Evolutionary conservation across 305 asterid genomes (phyloP).

Genomic region (Fraxinus dipetala): DNA sequence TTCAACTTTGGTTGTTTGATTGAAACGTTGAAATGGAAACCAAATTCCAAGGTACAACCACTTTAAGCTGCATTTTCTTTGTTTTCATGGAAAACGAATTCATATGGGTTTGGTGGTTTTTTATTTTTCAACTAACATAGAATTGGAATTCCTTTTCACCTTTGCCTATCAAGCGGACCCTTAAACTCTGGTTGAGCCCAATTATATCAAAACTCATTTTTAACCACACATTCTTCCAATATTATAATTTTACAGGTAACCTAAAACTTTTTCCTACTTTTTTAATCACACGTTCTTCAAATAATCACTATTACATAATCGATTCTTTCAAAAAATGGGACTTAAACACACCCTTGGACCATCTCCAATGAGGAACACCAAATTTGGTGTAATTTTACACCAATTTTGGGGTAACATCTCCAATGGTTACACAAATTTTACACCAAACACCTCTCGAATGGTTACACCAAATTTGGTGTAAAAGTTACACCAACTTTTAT

Average conservation of each 20-base stretch:
- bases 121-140: too few relatives aligned
- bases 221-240: background rate
- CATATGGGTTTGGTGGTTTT: too few relatives aligned
- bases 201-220: background rate
- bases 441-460: background rate
- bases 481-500: background rate
- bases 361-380: background rate
- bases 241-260: background rate
- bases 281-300: background rate
- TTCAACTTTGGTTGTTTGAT: too few relatives aligned
- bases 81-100: too few relatives aligned
- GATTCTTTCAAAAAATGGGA: background rate
- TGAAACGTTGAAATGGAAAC: too few relatives aligned
- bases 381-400: background rate
- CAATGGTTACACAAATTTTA: background rate
- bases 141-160: too few relatives aligned
- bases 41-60: too few relatives aligned
- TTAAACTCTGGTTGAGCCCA: background rate
- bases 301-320: background rate
- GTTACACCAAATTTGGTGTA: too few relatives aligned
- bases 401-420: background rate
- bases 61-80: too few relatives aligned
- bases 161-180: too few relatives aligned
- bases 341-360: background rate
- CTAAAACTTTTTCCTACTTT: background rate